A percentile compares a stretch with the other conserved stretches of the same genome.
Conservation (phyloP, 2,329 filamentous ascomycete genomes). For the Fusarium newnesense region DNA sequence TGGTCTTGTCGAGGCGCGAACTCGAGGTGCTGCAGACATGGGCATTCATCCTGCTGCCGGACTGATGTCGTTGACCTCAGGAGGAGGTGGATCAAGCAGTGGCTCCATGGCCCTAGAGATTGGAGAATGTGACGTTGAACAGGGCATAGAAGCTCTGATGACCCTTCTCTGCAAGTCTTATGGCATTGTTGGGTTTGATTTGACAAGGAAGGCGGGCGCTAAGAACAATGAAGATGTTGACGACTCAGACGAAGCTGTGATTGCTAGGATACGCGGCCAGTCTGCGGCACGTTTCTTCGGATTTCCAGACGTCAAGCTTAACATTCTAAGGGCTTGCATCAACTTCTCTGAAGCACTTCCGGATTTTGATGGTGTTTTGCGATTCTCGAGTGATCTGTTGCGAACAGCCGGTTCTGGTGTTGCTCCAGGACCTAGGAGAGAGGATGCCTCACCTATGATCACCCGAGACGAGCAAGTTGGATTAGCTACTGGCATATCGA, state of each 20-base stretch:
- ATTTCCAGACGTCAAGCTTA: slow-evolving; percentile 81
- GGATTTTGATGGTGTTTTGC: slow-evolving; percentile 89
- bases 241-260: slow-evolving; percentile 63
- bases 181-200: slow-evolving; percentile 67
- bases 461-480: slow-evolving; percentile 85
- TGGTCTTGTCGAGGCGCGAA: slow-evolving; percentile 89
- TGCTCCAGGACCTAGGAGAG: slow-evolving; percentile 75
- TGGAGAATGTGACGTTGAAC: slow-evolving; percentile 71
- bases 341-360: slow-evolving; percentile 94
- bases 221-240: slow-evolving; percentile 42
- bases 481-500: slow-evolving; percentile 85
- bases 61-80: slow-evolving; percentile 75
- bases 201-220: slow-evolving; percentile 42
- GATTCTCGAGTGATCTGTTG: slow-evolving; percentile 85
- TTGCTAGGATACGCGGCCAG: slow-evolving; percentile 69
- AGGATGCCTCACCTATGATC: slow-evolving; percentile 77
- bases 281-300: slow-evolving; percentile 75
- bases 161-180: slow-evolving; percentile 71
- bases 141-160: slow-evolving; percentile 72
- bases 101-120: slow-evolving; percentile 69
- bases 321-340: slow-evolving; percentile 88
- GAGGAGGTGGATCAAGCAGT: slow-evolving; percentile 58
- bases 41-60: slow-evolving; percentile 95
- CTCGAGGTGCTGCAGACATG: slow-evolving; percentile 92
- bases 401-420: slow-evolving; percentile 84